Evolutionary conservation across 805 yeast species (phyloP), one percentile per base, ranked within the genome.

Genomic region (Starmerella potacharoeniae): DNA sequence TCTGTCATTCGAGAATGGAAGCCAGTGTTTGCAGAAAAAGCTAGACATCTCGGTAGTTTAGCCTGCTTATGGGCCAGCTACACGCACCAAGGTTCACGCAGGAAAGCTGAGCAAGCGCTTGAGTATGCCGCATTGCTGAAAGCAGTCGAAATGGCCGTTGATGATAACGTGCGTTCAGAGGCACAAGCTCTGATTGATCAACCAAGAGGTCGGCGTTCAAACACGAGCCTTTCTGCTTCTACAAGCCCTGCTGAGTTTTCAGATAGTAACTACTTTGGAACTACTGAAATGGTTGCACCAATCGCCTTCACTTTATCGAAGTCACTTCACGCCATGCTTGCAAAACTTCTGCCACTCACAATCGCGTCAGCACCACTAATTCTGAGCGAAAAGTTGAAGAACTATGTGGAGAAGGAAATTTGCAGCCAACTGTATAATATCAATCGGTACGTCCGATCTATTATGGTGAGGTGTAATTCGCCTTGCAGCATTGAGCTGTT

Each of bases 351-450:
- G 2, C 96, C 97, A 0, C 78, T 77, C 59, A 68, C 75, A 3
- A 77, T 86, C 1, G 76, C 85, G 43, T 85, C 83, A 61, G 75
- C 80, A 2, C 80, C 87, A 0, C 78, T 77, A 42, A 83, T 89
- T 0, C 86, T 79, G 64, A 75, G 77, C 52, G 91, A 84, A 57
- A 73, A 90, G 57, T 81, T 81, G 55, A 78, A 77, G 13, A 69
- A 69, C 4, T 84, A 75, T 62, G 72, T 84, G 9, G 57, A 66
- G 16, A 69, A 69, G 33, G 76, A 77, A 49, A 57, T 80, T 2
- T 58, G 72, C 59, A 54, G 71, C 66, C 53, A 64, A 17, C 49
- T 66, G 58, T 59, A 70, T 13, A 42, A 45, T n/a, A 55, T 68
- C 28, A 64, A 64, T 16, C 56, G 54, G 0, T 49, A 56, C 30